Percentiles rank a stretch among this genome's conserved stretches.
Evolutionary conservation across 2,329 filamentous ascomycete species (phyloP).

Genomic region (Parasarocladium wereldwijsianum): DNA sequence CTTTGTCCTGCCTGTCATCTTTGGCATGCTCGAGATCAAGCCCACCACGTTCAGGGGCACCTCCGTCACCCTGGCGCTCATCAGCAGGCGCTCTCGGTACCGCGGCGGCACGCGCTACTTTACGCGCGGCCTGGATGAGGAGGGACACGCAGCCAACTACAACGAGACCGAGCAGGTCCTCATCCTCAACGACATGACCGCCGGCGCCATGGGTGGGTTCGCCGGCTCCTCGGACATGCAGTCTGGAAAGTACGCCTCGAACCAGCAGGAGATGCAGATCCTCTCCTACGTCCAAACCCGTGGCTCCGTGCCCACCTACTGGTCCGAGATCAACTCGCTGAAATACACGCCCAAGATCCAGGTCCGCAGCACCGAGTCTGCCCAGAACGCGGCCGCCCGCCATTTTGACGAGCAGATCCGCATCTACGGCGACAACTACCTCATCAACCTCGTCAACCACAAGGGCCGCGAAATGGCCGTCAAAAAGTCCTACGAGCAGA

Average conservation of each 20-base stretch:
- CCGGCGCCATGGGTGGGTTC: constrained; percentile 63
- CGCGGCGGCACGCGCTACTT: constrained; percentile 89
- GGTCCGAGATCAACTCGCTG: constrained; percentile 89
- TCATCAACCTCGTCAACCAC: constrained; percentile 95
- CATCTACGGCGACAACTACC: constrained; percentile 89
- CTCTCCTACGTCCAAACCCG: constrained; percentile 92
- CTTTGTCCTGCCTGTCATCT: constrained; percentile 90
- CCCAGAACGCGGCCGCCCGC: constrained; percentile 60
- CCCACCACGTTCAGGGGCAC: constrained; percentile 76
- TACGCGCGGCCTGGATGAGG: constrained; percentile 81
- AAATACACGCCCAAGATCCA: constrained; percentile 85
- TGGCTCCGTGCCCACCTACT: constrained; percentile 90
- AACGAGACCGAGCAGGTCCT: constrained; percentile 95
- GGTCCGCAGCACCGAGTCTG: constrained; percentile 70
- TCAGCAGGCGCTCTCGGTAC: constrained; percentile 78
- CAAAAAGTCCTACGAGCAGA: constrained; percentile 86
- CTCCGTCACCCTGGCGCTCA: constrained; percentile 70
- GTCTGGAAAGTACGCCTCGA: constrained; percentile 51
- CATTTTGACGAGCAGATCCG: constrained; percentile 92
- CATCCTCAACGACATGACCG: constrained; percentile 68
- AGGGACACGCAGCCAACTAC: constrained; percentile 94
- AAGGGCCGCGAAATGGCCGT: constrained; percentile 80
- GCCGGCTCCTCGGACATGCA: constrained; percentile 62
- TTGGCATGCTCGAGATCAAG: constrained; percentile 86
- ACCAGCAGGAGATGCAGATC: constrained; percentile 64